Conservation (phyloP, 2,329 filamentous ascomycete species). For the Bertia moriformis region DNA sequence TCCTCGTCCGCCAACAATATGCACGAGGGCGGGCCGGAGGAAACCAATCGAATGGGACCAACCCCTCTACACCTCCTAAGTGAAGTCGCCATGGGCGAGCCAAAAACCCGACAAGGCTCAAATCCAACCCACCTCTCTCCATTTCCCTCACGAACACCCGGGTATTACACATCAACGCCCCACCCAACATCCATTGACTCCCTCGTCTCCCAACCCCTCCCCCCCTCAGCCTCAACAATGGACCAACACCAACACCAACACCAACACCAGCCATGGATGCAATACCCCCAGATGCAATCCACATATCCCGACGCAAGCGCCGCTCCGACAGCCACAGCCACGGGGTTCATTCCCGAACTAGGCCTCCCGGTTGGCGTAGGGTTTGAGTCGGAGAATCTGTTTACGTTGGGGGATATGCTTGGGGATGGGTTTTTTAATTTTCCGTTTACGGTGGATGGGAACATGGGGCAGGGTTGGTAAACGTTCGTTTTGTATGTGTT, state of each 20-base stretch:
- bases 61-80: conserved; percentile 19
- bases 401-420: conserved; percentile 14
- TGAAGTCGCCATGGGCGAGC: conserved; percentile 22
- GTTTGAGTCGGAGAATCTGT: conserved; percentile 13
- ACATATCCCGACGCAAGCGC: background rate
- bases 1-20: background rate
- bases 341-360: conserved; percentile 11
- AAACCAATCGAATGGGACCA: conserved; percentile 8
- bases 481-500: too few relatives aligned
- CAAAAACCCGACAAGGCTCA: conserved; percentile 2
- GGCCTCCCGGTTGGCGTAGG: conserved; percentile 10
- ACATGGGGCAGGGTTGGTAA: background rate
- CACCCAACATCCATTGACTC: background rate
- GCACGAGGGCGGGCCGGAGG: background rate
- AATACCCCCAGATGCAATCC: background rate
- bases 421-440: conserved; percentile 14
- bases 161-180: background rate
- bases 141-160: background rate
- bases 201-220: background rate
- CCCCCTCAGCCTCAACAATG: background rate
- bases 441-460: conserved; percentile 1
- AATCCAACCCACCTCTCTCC: background rate
- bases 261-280: background rate
- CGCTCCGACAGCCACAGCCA: conserved; percentile 5
- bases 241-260: background rate